phyloP scores from a whole-genome alignment of 768 basidiomycete species.

The Terana coerulea region DNA sequence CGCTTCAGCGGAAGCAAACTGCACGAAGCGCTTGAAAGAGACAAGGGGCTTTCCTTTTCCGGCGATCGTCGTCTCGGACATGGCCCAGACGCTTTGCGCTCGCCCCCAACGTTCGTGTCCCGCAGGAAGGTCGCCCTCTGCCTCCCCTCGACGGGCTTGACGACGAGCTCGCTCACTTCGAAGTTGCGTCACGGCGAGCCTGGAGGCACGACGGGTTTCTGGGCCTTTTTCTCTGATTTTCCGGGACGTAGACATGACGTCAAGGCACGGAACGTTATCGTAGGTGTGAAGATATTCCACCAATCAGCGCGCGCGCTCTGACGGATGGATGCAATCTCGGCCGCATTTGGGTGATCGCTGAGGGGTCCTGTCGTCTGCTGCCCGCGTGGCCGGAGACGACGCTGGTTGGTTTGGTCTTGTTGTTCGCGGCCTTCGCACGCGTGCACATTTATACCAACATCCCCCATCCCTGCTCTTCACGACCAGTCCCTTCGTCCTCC shows the following conservation, averaged over 20 bases:
- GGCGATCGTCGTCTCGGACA: neutral
- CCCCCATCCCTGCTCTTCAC: slow-evolving; percentile 14
- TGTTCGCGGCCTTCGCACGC: neutral
- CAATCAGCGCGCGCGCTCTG: neutral
- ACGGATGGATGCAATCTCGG: neutral
- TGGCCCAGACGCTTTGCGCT: neutral
- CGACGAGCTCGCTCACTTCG: neutral
- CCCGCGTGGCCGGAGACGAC: neutral
- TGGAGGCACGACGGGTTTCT: neutral
- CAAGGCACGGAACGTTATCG: neutral
- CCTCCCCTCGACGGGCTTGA: neutral
- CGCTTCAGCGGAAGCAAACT: too few species aligned
- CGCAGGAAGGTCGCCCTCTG: too few species aligned
- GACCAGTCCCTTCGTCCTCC: slow-evolving; percentile 16
- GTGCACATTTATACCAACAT: slow-evolving; percentile 11
- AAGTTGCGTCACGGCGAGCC: neutral
- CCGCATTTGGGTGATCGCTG: neutral
- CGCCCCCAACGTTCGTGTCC: too few species aligned
- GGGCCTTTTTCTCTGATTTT: neutral
- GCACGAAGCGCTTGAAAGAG: too few species aligned
- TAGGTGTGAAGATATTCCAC: neutral
- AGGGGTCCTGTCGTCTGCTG: neutral
- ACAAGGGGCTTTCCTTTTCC: neutral
- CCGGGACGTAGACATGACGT: neutral
- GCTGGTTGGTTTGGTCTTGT: slow-evolving; percentile 3